Conservation (phyloP, 345 rosid genomes). For the Capsella bursapastoris region DNA sequence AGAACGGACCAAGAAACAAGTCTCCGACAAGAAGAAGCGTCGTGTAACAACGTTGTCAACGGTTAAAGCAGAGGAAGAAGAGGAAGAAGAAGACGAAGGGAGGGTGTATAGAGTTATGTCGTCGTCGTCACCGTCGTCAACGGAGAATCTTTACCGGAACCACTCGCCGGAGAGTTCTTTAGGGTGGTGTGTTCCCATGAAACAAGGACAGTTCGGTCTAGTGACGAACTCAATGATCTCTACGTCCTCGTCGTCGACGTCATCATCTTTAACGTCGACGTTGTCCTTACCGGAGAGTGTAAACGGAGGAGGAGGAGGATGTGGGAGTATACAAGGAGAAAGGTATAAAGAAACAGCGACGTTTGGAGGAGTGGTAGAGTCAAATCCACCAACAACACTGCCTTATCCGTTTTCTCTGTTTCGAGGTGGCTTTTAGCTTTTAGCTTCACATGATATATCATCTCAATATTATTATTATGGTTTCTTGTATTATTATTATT, state of each 20-base stretch:
- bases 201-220: constrained; percentile 14
- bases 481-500: constrained; percentile 20
- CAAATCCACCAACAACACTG: constrained; percentile 48
- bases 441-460: constrained; percentile 45
- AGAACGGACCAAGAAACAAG: constrained; percentile 45
- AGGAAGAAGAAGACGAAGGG: constrained; percentile 57
- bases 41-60: constrained; percentile 42
- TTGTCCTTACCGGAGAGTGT: constrained; percentile 42
- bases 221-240: constrained; percentile 20
- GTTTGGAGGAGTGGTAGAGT: constrained; percentile 51
- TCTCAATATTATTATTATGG: constrained; percentile 27
- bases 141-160: constrained; percentile 43
- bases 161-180: constrained; percentile 48
- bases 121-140: constrained; percentile 50
- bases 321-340: constrained; percentile 32
- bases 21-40: constrained; percentile 55
- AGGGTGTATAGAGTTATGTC: constrained; percentile 43
- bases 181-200: constrained; percentile 42
- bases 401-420: constrained; percentile 86
- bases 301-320: constrained; percentile 22
- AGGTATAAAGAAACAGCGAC: constrained; percentile 39
- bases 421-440: constrained; percentile 70
- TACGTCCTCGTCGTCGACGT: constrained; percentile 14
- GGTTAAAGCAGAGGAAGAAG: constrained; percentile 50
- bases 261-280: constrained; percentile 39